Evolutionary conservation across 2,329 filamentous ascomycete genomes (phyloP), one percentile per base, ranked within the genome.

Genomic region (Pseudogymnoascus destructans): DNA sequence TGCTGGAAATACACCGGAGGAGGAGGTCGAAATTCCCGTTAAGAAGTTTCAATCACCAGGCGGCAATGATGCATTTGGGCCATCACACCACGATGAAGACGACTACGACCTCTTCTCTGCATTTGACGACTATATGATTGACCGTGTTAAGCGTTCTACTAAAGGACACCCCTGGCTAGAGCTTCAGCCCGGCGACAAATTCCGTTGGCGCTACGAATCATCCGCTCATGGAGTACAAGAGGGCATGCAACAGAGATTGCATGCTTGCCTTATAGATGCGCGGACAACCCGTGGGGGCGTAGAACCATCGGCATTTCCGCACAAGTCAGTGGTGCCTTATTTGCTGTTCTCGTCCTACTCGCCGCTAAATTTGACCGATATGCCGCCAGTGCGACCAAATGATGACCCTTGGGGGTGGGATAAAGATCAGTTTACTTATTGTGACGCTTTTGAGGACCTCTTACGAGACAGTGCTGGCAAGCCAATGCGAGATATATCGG

Each of bases 271-370:
- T 19, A 32, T 52, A n/a, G 15, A 52, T 7, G 10, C 30, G 46
- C 15, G 9, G 46, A 30, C 23, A 30, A 2, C 8, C 11, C 5
- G 10, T 19, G 25, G 25, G 15, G 25, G n/a, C 9, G 5, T 5
- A 52, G 25, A 32, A 19, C 25, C 15, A 19, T 5, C 25, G 13
- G 25, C 1, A 11, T 13, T 58, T 5, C 64, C 62, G 3, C 60
- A 65, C 2, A 63, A 65, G 36, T 69, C 68, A 5, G 57, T 69
- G 13, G 55, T 70, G 3, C 67, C 68, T 15, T 70, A 69, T 55
- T 55, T 70, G 4, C n/a, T 69, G 3, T 66, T 66, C 30, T 70
- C 68, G 1, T 60, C 65, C 23, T 69, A 70, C 52, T 70, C 68
- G 5, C 67, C 68, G 1, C 27, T 70, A 0, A 62, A 58, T 27